phyloP scores from a whole-genome alignment of 2,329 filamentous ascomycete species.

The Falciphora oryzae region DNA sequence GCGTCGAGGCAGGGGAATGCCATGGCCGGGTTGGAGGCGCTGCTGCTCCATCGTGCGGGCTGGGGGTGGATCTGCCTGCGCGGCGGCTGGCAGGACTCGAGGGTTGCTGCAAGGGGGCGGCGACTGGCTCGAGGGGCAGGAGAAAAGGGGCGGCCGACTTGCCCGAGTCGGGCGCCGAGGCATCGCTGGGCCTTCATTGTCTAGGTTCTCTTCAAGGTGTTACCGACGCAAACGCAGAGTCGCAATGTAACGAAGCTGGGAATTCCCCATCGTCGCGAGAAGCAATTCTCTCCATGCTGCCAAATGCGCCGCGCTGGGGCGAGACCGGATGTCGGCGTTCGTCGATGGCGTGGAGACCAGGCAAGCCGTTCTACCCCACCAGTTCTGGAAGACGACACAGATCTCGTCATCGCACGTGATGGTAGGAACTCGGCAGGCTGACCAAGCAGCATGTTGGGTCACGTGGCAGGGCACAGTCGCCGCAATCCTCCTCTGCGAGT shows the following conservation, averaged over 20 bases:
- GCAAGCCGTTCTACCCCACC: too few species aligned
- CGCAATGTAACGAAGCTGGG: too few species aligned
- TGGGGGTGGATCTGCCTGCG: conserved; percentile 18
- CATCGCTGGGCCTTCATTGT: conserved; percentile 10
- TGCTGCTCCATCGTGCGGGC: conserved; percentile 21
- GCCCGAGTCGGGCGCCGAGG: not conserved
- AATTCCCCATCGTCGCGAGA: not conserved
- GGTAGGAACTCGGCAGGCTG: not conserved
- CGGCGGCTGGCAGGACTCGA: not conserved
- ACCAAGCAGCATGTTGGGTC: not conserved
- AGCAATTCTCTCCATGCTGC: not conserved
- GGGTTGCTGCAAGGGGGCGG: not conserved
- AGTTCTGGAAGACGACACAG: not conserved
- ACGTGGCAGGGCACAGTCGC: not conserved
- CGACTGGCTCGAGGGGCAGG: not conserved
- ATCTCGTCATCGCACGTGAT: conserved; percentile 1
- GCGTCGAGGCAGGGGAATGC: conserved; percentile 87
- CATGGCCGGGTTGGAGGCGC: conserved; percentile 74
- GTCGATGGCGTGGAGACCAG: not conserved
- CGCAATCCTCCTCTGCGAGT: too few species aligned
- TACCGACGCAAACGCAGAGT: not conserved
- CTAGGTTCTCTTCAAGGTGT: not conserved
- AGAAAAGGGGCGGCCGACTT: not conserved
- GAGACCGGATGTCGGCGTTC: conserved; percentile 5
- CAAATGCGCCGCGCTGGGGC: not conserved